Conservation (phyloP, 2,329 filamentous ascomycete genomes). For the Hypoxylon sp. region DNA sequence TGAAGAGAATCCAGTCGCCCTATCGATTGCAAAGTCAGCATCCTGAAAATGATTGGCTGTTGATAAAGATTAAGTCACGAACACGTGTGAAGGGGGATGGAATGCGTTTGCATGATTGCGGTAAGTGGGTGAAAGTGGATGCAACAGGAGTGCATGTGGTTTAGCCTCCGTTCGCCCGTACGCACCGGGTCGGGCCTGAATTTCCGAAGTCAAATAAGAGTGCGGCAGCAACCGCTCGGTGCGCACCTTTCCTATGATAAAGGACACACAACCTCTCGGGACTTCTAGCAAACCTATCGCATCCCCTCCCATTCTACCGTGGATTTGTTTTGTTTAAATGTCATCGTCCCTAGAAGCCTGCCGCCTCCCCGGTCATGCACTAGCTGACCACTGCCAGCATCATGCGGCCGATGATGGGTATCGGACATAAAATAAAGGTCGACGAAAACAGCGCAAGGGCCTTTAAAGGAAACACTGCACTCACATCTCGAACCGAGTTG, state of each 20-base stretch:
- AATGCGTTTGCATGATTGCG: conserved; percentile 41
- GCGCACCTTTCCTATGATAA: conserved; percentile 32
- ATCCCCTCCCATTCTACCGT: conserved; percentile 15
- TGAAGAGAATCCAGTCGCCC: conserved; percentile 99
- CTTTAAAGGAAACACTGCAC: conserved; percentile 58
- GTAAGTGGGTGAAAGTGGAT: conserved; percentile 50
- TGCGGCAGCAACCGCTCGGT: conserved; percentile 40
- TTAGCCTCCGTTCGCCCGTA: conserved; percentile 64
- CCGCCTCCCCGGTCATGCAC: conserved; percentile 22
- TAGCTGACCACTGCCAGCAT: conserved; percentile 14
- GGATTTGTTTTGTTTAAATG: conserved; percentile 14
- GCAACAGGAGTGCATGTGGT: conserved; percentile 56
- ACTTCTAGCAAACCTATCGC: conserved; percentile 21
- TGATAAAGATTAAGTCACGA: conserved; percentile 30
- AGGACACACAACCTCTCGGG: conserved; percentile 24
- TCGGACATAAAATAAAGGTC: conserved; percentile 40
- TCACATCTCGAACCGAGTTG: conserved; percentile 99
- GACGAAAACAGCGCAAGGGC: conserved; percentile 27
- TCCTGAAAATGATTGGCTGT: conserved; percentile 42
- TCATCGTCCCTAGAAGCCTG: conserved; percentile 16
- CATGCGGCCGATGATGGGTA: conserved; percentile 22
- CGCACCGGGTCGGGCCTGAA: conserved; percentile 43
- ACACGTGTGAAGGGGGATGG: conserved; percentile 29
- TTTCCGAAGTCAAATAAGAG: conserved; percentile 49
- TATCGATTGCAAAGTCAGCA: conserved; percentile 58